Conservation (phyloP, 2,329 filamentous ascomycete species). For the Diaporthe nobilis region DNA sequence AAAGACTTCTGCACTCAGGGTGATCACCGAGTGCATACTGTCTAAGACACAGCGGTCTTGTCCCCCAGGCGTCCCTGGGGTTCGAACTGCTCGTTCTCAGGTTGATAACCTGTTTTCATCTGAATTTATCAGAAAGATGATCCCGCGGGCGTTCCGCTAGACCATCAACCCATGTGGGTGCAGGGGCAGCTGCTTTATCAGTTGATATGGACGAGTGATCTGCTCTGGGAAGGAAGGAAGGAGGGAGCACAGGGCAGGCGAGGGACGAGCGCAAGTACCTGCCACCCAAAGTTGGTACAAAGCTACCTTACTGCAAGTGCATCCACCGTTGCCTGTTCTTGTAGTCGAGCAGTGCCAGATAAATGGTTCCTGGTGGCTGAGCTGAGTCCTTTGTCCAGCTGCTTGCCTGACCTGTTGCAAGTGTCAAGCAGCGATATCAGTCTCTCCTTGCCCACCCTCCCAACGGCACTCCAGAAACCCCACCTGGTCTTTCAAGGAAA, state of each 20-base stretch:
- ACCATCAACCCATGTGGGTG: background rate
- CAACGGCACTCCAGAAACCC: background rate
- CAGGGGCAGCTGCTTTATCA: background rate
- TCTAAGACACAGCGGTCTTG: background rate
- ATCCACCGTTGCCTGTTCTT: background rate
- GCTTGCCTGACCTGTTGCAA: background rate
- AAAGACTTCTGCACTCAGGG: conserved; percentile 9
- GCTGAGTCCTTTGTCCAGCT: too few species aligned
- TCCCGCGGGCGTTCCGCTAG: background rate
- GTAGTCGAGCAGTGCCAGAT: background rate
- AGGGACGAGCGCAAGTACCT: background rate
- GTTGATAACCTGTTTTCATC: background rate
- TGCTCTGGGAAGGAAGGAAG: background rate
- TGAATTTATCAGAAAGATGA: background rate
- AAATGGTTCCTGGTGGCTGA: background rate
- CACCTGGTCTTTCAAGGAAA: background rate
- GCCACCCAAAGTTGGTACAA: background rate
- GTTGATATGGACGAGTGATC: background rate
- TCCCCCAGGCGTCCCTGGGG: background rate
- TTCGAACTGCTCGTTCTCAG: background rate
- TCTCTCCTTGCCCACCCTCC: background rate
- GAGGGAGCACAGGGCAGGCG: background rate
- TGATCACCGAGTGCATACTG: background rate
- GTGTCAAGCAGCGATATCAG: too few species aligned
- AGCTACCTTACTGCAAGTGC: background rate